Evolutionary conservation across 495 filamentous ascomycete genomes (phyloP), one percentile per base, ranked within the genome.

Genomic region (Hypoxylon fragiforme): DNA sequence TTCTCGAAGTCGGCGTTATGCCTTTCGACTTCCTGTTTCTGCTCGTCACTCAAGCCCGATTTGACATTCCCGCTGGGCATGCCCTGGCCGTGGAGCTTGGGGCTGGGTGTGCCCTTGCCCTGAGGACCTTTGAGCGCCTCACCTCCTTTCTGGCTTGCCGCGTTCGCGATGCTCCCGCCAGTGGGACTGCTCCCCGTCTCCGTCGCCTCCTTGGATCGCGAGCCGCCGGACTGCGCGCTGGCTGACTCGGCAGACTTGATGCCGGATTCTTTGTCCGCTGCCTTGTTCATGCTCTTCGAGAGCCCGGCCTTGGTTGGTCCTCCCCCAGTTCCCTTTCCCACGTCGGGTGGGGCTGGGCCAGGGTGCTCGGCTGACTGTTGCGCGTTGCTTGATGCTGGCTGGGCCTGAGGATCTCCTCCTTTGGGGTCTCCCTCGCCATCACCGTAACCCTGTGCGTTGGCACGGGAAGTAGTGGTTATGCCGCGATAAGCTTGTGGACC

Each of bases 1-100:
- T 68, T 50, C 54, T 80, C 77, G 67, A 80, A 81, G 11, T 79
- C 76, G 20, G 34, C 31, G 45, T 81, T 81, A 65, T 80, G 77
- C 63, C 65, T 52, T 50, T 79, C 73, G 44, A 80, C 77, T 63
- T 81, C 77, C 46, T 62, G 65, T 62, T 77, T 63, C 64, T 80
- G 72, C 50, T 73, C 76, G 28, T 73, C 47, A 34, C 62, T 73
- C 58, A 77, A 57, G 7, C 70, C 65, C n/a, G 63, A 42, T 12
- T 66, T 58, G 7, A 49, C 38, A n/a, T n/a, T n/a, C n/a, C n/a
- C n/a, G 1, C 66, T 73, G 4, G 70, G 70, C 1, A 72, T 58
- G 26, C 63, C 64, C 13, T 66, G 65, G 44, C 74, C 77, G 49
- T 63, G 54, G 44, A 81, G 74, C 64, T 77, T 78, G 50, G 78